These are phyloP conservation scores for Cytospora chrysosperma DNA, from an alignment of 2,329 filamentous ascomycete species.

Conservation along the genomic window DNA sequence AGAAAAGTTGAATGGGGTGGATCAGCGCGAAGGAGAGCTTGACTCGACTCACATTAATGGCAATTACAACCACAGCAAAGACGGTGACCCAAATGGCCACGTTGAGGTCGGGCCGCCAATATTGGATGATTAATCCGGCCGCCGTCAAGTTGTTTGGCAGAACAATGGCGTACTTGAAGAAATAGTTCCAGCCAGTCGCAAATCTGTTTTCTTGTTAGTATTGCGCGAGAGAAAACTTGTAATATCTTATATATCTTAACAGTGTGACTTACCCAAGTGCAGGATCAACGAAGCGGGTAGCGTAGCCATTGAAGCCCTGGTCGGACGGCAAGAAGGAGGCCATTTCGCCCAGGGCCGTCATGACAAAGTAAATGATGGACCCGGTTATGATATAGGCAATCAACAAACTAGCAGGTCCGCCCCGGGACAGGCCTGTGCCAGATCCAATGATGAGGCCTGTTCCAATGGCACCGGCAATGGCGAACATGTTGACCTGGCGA, in stretches of 20 bases:
- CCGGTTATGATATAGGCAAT: slow-evolving; percentile 44
- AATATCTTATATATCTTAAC: no score
- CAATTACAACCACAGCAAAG: slow-evolving; percentile 36
- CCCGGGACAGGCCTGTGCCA: slow-evolving; percentile 46
- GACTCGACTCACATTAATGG: slow-evolving; percentile 32
- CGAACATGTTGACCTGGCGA: slow-evolving; percentile 12
- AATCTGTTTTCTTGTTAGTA: slow-evolving; percentile 32
- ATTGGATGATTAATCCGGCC: slow-evolving; percentile 38
- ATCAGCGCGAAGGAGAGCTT: no score
- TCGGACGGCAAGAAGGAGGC: slow-evolving; percentile 31
- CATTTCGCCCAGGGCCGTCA: slow-evolving; percentile 43
- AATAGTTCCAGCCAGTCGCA: slow-evolving; percentile 48
- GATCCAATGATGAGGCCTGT: slow-evolving; percentile 51
- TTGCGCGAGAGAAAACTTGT: no score
- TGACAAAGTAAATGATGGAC: slow-evolving; percentile 56
- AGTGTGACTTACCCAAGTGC: slow-evolving; percentile 34
- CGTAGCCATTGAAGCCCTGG: slow-evolving; percentile 33
- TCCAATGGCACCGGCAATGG: slow-evolving; percentile 23
- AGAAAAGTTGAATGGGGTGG: no score
- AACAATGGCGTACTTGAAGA: slow-evolving; percentile 43
- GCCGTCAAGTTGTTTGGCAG: slow-evolving; percentile 41
- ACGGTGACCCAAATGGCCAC: slow-evolving; percentile 39
- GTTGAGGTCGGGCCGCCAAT: slow-evolving; percentile 40
- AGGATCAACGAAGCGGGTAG: slow-evolving; percentile 33
- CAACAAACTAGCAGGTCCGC: slow-evolving; percentile 43